Base-by-base conservation (phyloP, 148 eudicot genomes). In the Vaccinium vitisidaea region DNA sequence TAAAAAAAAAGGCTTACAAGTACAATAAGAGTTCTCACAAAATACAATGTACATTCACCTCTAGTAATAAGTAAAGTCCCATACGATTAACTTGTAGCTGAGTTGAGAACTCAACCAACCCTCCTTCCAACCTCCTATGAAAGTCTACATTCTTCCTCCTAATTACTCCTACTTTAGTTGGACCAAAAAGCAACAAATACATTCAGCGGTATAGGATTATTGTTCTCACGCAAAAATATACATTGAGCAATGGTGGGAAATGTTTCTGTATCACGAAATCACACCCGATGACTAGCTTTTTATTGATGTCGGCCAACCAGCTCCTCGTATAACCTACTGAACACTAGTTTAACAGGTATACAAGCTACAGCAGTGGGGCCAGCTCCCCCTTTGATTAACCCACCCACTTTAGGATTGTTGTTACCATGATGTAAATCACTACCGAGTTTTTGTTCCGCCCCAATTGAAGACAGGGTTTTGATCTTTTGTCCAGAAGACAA, bases 261-360 rank as follows among this genome's bases (percentile, higher is more conserved):
- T 48, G 85, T 85, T 87, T 84, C 83, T 81, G 89, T 91, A 86
- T 87, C 80, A 77, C 84, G 85, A 86, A 32, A 77, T 83, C 80
- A 75, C 82, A 80, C 87, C 86, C 87, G 77, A 12, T 84, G 87
- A 82, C 81, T 83, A 54, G 87, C 49, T 84, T 36, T 90, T 88
- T 88, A 92, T 85, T 77, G 92, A 92, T 74, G 97, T 87, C 84
- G 93, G 85, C 89, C 95, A 85, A 83, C 92, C 92, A 88, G 90
- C 87, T 89, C 95, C 88, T 95, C 98, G 13, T 92, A 92, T 84
- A 97, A 94, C 87, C 99, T 90, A 91, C 98, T 92, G 86, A 94
- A 97, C 16, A 94, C 98, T 75, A 97, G 89, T 73, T 95, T 97
- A 30, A 97, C 93, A 21, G 98, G 98, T 78, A 97, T 94, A 88